phyloP scores from a whole-genome alignment of 495 filamentous ascomycete genomes.

The Hyaloscypha variabilis region DNA sequence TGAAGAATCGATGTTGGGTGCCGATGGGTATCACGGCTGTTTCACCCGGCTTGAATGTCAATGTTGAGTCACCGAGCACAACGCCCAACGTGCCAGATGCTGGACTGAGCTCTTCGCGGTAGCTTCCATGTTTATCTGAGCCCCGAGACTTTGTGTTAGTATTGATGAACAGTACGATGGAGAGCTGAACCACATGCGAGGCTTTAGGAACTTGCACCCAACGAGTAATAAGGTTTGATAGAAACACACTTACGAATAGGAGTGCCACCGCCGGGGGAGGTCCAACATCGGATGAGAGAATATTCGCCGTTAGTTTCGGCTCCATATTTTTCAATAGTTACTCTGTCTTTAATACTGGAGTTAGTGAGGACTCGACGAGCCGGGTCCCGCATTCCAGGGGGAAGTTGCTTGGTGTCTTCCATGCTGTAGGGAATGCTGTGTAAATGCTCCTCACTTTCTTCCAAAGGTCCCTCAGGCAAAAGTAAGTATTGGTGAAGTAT shows the following conservation, averaged over 20 bases:
- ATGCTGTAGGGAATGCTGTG: not conserved
- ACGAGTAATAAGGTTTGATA: too few relatives aligned
- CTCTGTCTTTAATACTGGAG: slow-evolving; percentile 1
- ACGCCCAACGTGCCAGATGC: not conserved
- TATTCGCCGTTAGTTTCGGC: slow-evolving; percentile 6
- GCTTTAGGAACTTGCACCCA: too few relatives aligned
- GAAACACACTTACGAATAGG: not conserved
- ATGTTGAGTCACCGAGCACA: slow-evolving; percentile 5
- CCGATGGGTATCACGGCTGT: slow-evolving; percentile 3
- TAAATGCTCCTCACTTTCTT: too few relatives aligned
- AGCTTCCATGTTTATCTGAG: not conserved
- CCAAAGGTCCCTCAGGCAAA: too few relatives aligned
- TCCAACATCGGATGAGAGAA: not conserved
- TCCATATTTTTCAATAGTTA: not conserved
- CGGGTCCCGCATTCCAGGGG: slow-evolving; percentile 3
- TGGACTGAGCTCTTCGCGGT: slow-evolving; percentile 1
- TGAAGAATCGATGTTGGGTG: slow-evolving; percentile 8
- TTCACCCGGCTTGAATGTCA: not conserved
- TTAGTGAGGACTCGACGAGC: slow-evolving; percentile 6
- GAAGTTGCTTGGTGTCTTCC: not conserved
- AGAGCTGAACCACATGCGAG: too few relatives aligned
- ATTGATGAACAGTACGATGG: too few relatives aligned
- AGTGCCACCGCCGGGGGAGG: not conserved
- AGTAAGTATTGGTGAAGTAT: too few relatives aligned
- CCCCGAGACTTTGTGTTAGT: not conserved